These are phyloP conservation scores for Lentinula sp. DNA, from an alignment of 768 basidiomycete species.

Conservation along the genomic window DNA sequence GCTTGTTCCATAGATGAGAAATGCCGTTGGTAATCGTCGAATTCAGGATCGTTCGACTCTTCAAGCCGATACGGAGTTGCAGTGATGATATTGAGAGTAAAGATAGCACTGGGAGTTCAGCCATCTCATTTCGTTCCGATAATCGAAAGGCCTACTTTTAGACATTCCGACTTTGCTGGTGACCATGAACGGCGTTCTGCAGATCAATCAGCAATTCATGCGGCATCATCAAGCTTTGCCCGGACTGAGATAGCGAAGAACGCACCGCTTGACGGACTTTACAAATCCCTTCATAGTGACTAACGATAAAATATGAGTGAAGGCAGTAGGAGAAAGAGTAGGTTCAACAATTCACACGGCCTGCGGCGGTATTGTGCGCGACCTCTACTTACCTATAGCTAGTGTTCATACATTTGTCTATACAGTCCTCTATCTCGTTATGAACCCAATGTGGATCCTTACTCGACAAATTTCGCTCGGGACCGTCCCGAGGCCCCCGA, in stretches of 20 bases:
- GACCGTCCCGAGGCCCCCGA: background rate
- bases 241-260: background rate
- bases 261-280: constrained; percentile 72
- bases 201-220: background rate
- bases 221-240: background rate
- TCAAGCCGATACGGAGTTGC: constrained; percentile 5
- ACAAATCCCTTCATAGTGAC: constrained; percentile 73
- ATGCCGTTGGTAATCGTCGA: constrained; percentile 79
- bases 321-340: background rate
- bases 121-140: constrained; percentile 2
- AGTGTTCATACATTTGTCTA: too few relatives aligned
- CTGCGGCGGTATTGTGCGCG: background rate
- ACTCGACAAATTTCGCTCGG: background rate
- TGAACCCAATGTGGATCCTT: too few relatives aligned
- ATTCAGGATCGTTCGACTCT: constrained; percentile 85
- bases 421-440: too few relatives aligned
- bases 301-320: background rate
- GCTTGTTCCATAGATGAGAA: constrained; percentile 74
- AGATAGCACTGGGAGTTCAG: background rate
- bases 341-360: background rate
- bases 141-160: constrained; percentile 60
- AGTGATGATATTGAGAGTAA: background rate
- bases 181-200: constrained; percentile 86
- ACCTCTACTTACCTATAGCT: too few relatives aligned
- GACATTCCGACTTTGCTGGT: constrained; percentile 85